Evolutionary conservation across 2,329 filamentous ascomycete species (phyloP), one percentile per base, ranked within the genome.

Genomic region (Phialophora tarda): DNA sequence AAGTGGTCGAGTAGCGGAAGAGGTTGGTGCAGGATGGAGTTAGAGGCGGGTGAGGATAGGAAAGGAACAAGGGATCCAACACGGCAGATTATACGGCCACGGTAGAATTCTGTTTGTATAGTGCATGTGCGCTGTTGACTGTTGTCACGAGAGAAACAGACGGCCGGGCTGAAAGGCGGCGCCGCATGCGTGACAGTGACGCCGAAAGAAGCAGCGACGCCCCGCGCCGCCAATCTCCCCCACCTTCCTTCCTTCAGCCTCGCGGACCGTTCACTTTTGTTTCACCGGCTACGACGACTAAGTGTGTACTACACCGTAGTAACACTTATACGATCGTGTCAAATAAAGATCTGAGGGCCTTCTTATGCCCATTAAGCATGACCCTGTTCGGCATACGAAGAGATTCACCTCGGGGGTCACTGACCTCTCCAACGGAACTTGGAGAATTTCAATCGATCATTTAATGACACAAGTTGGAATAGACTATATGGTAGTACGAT

Each of bases 201-300:
- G 7, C 30, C 8, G 8, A 30, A 30, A 7, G 8, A 30, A 30
- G 30, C 44, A 23, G 7, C 17, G 17, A 48, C 21, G 47, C 48
- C 48, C 21, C 48, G 34, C 38, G 17, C 23, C 48, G 10, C 24
- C 48, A 51, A 17, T 51, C 2, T 7, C 21, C 8, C 24, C 24
- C 48, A 51, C 21, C 48, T 28, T 26, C 12, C 48, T 28, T 26
- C 12, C 48, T 51, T 51, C 48, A 51, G 48, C 48, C 47, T 50
- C 24, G 48, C 21, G 17, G 17, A n/a, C 7, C 38, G n/a, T 44
- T 21, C 38, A 44, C 38, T 44, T 1, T 44, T n/a, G 38, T 8
- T 44, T 44, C 38, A n/a, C 38, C 17, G 6, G 17, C 38, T 7
- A n/a, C 5, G 17, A n/a, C 14, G 6, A 44, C 17, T n/a, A 17